Conservation (phyloP, 225 moss, liverwort and hornwort genomes). For the Sphagnum tenellum region DNA sequence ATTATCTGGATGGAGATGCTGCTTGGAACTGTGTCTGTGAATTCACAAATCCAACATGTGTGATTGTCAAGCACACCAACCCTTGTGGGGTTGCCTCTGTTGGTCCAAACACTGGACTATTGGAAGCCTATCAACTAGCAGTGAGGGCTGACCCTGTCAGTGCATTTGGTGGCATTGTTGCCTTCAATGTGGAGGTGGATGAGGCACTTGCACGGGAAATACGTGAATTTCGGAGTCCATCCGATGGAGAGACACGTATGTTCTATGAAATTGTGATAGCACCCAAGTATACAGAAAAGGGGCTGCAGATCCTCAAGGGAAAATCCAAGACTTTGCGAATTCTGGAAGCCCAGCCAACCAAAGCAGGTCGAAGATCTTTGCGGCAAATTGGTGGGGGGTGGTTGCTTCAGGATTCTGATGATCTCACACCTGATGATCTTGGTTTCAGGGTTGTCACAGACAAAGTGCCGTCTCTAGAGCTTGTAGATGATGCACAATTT, state of each 20-base stretch:
- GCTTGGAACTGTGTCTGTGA: slow-evolving; percentile 98
- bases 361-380: slow-evolving; percentile 68
- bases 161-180: slow-evolving; percentile 97
- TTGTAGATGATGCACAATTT: slow-evolving; percentile 81
- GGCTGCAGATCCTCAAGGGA: slow-evolving; percentile 81
- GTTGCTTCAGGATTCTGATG: slow-evolving; percentile 89
- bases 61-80: slow-evolving; percentile 95
- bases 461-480: slow-evolving; percentile 61
- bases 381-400: slow-evolving; percentile 93
- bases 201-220: slow-evolving; percentile 91
- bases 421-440: slow-evolving; percentile 70
- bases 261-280: slow-evolving; percentile 96
- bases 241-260: slow-evolving; percentile 87
- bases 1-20: slow-evolving; percentile 95
- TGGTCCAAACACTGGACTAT: slow-evolving; percentile 55
- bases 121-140: slow-evolving; percentile 84
- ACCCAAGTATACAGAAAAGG: slow-evolving; percentile 73
- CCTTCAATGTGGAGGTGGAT: slow-evolving; percentile 95
- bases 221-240: slow-evolving; percentile 84
- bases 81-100: slow-evolving; percentile 94
- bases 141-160: slow-evolving; percentile 93
- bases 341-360: slow-evolving; percentile 65
- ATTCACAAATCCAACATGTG: slow-evolving; percentile 82
- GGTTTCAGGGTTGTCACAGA: slow-evolving; percentile 64
- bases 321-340: slow-evolving; percentile 90